Evolutionary conservation across 1,284 basidiomycete species (phyloP), one percentile per base, ranked within the genome.

Genomic region (Wallemia ichthyophaga): DNA sequence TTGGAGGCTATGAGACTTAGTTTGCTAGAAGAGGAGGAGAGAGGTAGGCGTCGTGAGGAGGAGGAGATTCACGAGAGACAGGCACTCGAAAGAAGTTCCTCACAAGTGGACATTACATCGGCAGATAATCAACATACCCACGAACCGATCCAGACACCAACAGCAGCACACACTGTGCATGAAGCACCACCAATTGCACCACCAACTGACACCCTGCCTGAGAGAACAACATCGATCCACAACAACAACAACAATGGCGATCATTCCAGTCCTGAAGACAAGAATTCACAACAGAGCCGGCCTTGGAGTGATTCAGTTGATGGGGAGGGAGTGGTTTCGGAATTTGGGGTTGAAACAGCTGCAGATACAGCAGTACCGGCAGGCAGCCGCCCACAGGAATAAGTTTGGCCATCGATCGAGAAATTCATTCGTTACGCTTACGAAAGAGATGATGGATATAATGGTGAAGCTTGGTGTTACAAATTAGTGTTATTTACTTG

Each of bases 1-100:
- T 91, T 92, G 85, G 92, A 98, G 71, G 94, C 92, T 1, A 95
- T 99, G 89, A 80, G 92, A 53, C 73, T 95, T 60, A 94, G 88
- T 55, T 73, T 96, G 63, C 69, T 94, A 59, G 92, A 98, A 64
- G 88, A 96, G 62, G 76, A 77, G 62, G 73, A 76, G 62, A 70
- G 73, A 68, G n/a, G n/a, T 19, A 48, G 37, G n/a, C 37, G 37
- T 21, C 37, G 37, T 21, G 37, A 48, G 56, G 65, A 67, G 60
- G 68, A 70, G 60, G 63, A 63, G 25, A 62, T 63, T 11, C 64
- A 66, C 37, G 67, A 69, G 58, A 65, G 67, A 23, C 61, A 62
- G 25, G 37, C 37, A 19, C 9, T 48, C 5, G 37, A 48, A 19
- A 48, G 37, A 21, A 48, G 37, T 19, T 48, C 37, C 5, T 48